A percentile compares a stretch with the other conserved stretches of the same genome.
Conservation (phyloP, 2,329 filamentous ascomycete genomes). For the Eutypa lata region DNA sequence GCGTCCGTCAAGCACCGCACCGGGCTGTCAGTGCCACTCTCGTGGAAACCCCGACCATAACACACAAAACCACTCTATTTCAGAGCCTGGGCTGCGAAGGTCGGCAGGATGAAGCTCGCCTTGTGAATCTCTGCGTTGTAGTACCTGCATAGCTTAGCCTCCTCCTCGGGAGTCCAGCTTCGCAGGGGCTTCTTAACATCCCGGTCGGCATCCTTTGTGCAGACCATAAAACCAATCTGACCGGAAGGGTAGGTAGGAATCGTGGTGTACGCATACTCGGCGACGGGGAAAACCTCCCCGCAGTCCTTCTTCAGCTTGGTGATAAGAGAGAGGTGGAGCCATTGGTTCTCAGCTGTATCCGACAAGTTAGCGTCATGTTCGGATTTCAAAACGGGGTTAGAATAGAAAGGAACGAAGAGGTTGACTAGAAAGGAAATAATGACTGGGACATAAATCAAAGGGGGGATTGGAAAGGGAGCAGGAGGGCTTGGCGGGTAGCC, state of each 20-base stretch:
- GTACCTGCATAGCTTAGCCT: constrained; percentile 91
- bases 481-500: constrained; percentile 8
- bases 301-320: constrained; percentile 93
- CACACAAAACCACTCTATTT: constrained; percentile 37
- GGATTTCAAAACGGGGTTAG: not conserved
- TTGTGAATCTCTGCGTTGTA: constrained; percentile 97
- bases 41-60: not conserved
- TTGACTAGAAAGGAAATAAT: not conserved
- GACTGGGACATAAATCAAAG: not conserved
- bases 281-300: constrained; percentile 94
- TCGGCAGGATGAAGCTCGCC: constrained; percentile 89
- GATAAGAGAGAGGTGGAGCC: constrained; percentile 95
- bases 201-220: constrained; percentile 85
- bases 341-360: constrained; percentile 89
- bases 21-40: not conserved
- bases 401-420: not conserved
- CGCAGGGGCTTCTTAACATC: constrained; percentile 85
- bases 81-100: constrained; percentile 80
- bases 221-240: constrained; percentile 99
- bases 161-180: constrained; percentile 79
- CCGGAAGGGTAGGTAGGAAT: constrained; percentile 98
- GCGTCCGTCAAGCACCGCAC: no score
- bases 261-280: constrained; percentile 98
- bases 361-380: not conserved
- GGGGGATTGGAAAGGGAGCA: constrained; percentile 7